phyloP scores from a whole-genome alignment of 2,329 filamentous ascomycete genomes.

The Scedosporium boydii region DNA sequence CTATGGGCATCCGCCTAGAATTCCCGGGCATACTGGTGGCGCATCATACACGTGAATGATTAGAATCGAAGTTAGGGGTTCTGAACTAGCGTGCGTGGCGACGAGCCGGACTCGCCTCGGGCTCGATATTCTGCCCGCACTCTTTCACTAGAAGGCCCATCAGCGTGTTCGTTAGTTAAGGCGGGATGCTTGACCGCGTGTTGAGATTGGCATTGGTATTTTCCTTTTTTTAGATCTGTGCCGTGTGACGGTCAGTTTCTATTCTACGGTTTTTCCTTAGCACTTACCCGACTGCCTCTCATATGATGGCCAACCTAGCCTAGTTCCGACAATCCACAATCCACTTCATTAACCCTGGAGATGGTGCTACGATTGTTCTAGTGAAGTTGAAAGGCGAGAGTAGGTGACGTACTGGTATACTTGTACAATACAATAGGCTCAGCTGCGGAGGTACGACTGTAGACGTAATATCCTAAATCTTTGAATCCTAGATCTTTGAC shows the following conservation, averaged over 20 bases:
- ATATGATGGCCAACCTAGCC: neutral
- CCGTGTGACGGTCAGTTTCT: neutral
- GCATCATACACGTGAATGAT: too few species aligned
- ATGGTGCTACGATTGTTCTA: neutral
- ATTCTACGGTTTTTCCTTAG: neutral
- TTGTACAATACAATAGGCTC: neutral
- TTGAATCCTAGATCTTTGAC: neutral
- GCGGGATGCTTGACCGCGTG: too few species aligned
- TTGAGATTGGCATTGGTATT: too few species aligned
- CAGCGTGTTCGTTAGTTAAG: too few species aligned
- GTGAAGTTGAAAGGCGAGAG: neutral
- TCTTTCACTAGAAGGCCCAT: too few species aligned
- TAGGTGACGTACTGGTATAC: neutral
- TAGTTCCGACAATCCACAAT: neutral
- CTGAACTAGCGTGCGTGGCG: too few species aligned
- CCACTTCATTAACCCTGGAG: neutral
- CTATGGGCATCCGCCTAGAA: too few species aligned
- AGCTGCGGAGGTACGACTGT: too few species aligned
- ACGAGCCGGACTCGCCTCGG: too few species aligned
- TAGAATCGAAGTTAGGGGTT: too few species aligned
- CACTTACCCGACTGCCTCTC: neutral
- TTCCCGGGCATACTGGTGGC: too few species aligned
- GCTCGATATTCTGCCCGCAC: too few species aligned
- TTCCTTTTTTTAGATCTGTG: neutral
- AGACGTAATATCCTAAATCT: neutral